Conservation (phyloP, 139 green algal genomes). For the Chlamydomonas asymmetrica region DNA sequence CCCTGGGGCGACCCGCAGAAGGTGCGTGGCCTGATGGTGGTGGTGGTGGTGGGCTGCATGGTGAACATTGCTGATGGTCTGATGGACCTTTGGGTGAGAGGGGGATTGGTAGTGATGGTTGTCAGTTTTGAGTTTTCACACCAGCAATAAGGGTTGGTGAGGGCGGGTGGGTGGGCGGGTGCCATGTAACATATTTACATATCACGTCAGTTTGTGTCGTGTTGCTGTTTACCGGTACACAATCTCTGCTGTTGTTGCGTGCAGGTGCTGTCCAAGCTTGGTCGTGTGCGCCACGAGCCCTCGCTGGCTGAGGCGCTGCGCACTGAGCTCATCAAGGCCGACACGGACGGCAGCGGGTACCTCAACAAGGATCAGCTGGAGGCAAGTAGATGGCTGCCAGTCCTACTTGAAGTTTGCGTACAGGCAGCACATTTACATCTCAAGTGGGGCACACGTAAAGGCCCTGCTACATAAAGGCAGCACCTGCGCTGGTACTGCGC, state of each 20-base stretch:
- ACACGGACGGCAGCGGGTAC: conserved; percentile 40
- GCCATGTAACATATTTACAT: too few species aligned
- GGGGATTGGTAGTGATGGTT: too few species aligned
- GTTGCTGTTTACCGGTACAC: neutral
- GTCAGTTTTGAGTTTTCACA: too few species aligned
- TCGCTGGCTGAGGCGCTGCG: conserved; percentile 25
- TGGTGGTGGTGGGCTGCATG: neutral
- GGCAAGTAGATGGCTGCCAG: conserved; percentile 4
- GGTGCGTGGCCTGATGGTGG: neutral
- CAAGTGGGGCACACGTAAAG: too few species aligned
- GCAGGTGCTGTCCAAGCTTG: conserved; percentile 35
- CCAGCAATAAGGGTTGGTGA: too few species aligned
- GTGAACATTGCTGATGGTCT: too few species aligned
- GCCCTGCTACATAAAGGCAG: too few species aligned
- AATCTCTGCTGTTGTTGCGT: neutral
- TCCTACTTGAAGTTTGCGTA: too few species aligned
- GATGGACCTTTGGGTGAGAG: too few species aligned
- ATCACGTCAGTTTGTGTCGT: neutral
- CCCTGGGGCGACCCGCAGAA: conserved; percentile 38
- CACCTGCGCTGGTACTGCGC: too few species aligned
- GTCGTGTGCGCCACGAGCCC: neutral
- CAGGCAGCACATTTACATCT: too few species aligned
- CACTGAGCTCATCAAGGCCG: conserved; percentile 37
- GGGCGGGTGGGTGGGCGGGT: too few species aligned
- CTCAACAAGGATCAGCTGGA: conserved; percentile 21